Evolutionary conservation across 495 filamentous ascomycete species (phyloP), one percentile per base, ranked within the genome.

Genomic region (Talaromyces thailandensis): DNA sequence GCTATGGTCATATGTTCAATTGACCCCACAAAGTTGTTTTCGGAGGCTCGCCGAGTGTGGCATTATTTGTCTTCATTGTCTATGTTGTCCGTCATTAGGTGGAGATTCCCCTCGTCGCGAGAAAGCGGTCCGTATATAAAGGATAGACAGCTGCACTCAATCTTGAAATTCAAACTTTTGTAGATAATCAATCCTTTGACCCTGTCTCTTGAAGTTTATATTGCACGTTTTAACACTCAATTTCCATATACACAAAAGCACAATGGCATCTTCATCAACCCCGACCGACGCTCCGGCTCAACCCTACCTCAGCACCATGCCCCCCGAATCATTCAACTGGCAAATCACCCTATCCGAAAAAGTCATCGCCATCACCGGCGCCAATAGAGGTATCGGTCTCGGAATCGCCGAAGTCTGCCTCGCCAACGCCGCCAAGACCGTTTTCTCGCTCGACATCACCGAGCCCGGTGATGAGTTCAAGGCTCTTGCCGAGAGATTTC

Each of bases 351-450:
- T 40, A 4, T 40, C 35, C 12, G 35, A 40, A 40, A 74, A 74
- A 40, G 70, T 71, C 9, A 60, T 74, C 3, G 70, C 67, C 11
- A 72, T 78, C 61, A 76, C 75, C 5, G 75, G 74, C 43, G 75
- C 71, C 29, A 76, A 76, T 63, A 72, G 72, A 1, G 73, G 74
- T 4, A 40, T 40, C 14, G 35, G 35, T 40, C 35, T 40, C 35
- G 35, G 35, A 40, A 40, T 40, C 14, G 35, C 35, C 35, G 35
- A 40, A 40, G 35, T 40, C 35, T 40, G 35, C 16, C 35, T 40
- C 35, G 14, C 35, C 35, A 40, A 40, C 35, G 35, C 35, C 35
- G 35, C 14, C 14, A 40, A 40, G 14, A 40, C 35, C 0, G 35
- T 4, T n/a, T 40, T 40, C 35, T 40, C 35, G 14, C 35, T 40